Evolutionary conservation across 805 yeast species (phyloP).

Genomic region (Hanseniaspora vineae): DNA sequence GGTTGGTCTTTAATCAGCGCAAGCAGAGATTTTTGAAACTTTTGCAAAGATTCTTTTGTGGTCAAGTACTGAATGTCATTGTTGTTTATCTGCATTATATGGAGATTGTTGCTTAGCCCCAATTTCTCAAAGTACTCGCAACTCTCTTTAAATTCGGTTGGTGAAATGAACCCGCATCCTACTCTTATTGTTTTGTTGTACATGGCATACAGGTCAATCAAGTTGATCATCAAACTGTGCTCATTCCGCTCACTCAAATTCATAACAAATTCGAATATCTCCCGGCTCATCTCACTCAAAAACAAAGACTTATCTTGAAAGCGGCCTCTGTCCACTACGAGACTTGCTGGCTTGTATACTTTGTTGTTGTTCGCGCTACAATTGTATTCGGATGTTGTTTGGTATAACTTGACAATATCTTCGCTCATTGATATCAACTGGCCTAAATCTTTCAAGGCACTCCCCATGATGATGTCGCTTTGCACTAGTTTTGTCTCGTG

Average conservation of each 20-base stretch:
- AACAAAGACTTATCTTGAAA: constrained; percentile 29
- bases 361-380: not conserved
- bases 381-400: constrained; percentile 11
- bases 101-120: constrained; percentile 32
- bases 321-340: constrained; percentile 23
- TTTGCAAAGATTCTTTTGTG: constrained; percentile 19
- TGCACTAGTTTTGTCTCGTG: constrained; percentile 42
- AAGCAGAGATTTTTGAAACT: constrained; percentile 17
- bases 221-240: constrained; percentile 39
- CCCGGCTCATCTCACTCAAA: constrained; percentile 61
- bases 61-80: constrained; percentile 22
- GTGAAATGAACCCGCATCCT: constrained; percentile 54
- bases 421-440: constrained; percentile 67
- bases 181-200: constrained; percentile 55
- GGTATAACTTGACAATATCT: constrained; percentile 49
- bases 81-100: constrained; percentile 25
- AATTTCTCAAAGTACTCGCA: constrained; percentile 42
- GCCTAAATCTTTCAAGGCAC: constrained; percentile 65
- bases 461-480: constrained; percentile 47
- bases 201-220: constrained; percentile 49
- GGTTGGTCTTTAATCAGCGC: constrained; percentile 13
- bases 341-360: constrained; percentile 8
- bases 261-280: constrained; percentile 54
- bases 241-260: constrained; percentile 27
- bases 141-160: constrained; percentile 53